Evolutionary conservation across 2,329 filamentous ascomycete genomes (phyloP).

Genomic region (Penicillium psychrosexuale): DNA sequence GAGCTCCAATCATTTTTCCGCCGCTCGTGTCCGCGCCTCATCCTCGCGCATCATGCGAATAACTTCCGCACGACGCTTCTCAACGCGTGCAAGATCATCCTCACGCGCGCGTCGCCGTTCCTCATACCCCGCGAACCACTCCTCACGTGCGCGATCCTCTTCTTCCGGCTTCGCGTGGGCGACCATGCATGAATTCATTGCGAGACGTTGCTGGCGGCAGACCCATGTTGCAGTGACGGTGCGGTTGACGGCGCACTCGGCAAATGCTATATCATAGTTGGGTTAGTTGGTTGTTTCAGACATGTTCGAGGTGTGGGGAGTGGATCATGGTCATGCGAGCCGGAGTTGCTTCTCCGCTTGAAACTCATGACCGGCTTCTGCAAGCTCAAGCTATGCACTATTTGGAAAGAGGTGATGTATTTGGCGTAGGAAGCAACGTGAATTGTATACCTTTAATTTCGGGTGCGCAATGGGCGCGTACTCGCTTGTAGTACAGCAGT

Average conservation of each 20-base stretch:
- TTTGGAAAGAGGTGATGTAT: not conserved
- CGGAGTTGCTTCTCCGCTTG: not conserved
- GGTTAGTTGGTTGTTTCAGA: not conserved
- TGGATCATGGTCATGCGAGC: not conserved
- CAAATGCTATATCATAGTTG: slow-evolving; percentile 66
- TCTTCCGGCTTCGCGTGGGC: slow-evolving; percentile 77
- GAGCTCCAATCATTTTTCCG: slow-evolving; percentile 16
- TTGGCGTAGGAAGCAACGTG: not conserved
- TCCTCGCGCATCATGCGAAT: slow-evolving; percentile 43
- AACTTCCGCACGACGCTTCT: slow-evolving; percentile 41
- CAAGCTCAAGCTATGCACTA: not conserved
- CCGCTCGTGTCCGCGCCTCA: slow-evolving; percentile 25
- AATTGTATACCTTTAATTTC: slow-evolving; percentile 67
- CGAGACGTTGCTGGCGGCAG: slow-evolving; percentile 73
- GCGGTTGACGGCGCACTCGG: slow-evolving; percentile 78
- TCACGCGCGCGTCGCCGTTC: slow-evolving; percentile 67
- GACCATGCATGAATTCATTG: slow-evolving; percentile 95
- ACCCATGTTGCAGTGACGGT: slow-evolving; percentile 85
- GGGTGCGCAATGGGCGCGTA: slow-evolving; percentile 69
- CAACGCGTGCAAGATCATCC: slow-evolving; percentile 51
- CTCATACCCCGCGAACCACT: slow-evolving; percentile 82
- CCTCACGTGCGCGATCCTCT: slow-evolving; percentile 82
- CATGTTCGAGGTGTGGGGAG: not conserved
- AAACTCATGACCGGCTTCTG: not conserved
- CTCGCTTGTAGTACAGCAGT: slow-evolving; percentile 75